Base-by-base conservation (phyloP, 441 rosid genomes). In the Geranium incanum region DNA sequence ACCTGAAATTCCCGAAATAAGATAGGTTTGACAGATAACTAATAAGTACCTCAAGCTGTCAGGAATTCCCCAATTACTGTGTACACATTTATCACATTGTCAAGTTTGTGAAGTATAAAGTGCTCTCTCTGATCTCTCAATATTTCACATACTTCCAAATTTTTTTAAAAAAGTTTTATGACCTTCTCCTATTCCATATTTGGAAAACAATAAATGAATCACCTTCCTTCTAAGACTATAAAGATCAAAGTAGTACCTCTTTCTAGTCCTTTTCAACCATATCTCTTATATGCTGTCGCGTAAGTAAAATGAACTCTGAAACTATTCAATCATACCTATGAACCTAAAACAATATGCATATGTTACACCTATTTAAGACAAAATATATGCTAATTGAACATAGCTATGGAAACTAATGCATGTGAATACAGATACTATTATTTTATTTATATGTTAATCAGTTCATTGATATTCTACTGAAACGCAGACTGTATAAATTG, bases 11-110 rank as follows among this genome's bases (percentile, higher is more conserved):
- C 33, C 48, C 7, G 48, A 52, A 52, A 52, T 13, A 7, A 43
- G 8, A 12, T 4, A 52, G 59, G 59, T 52, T 52, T 52, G 59
- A 2, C 16, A 52, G 59, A 52, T 15, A 52, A 52, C 59, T 52
- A 52, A 13, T 52, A 52, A 13, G 59, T 52, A n/a, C 59, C 59
- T 52, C 52, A 52, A 52, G 59, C 59, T 52, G 59, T n/a, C 59
- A 52, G 59, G 18, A 13, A 43, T n/a, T 15, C 59, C 16, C 59
- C 59, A 52, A 16, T 52, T 52, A 13, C 5, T 13, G 16, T 52
- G 6, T 4, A 52, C n/a, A 50, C n/a, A 11, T 13, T 52, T 52
- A 52, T 12, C 16, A 12, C 16, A 52, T 15, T 41, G 48, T 4
- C 59, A 52, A 52, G 59, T 52, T 52, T 52, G 59, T 52, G 16